Evolutionary conservation across 2,329 filamentous ascomycete genomes (phyloP), one percentile per base, ranked within the genome.

Genomic region (Chalaropsis thielavioides): DNA sequence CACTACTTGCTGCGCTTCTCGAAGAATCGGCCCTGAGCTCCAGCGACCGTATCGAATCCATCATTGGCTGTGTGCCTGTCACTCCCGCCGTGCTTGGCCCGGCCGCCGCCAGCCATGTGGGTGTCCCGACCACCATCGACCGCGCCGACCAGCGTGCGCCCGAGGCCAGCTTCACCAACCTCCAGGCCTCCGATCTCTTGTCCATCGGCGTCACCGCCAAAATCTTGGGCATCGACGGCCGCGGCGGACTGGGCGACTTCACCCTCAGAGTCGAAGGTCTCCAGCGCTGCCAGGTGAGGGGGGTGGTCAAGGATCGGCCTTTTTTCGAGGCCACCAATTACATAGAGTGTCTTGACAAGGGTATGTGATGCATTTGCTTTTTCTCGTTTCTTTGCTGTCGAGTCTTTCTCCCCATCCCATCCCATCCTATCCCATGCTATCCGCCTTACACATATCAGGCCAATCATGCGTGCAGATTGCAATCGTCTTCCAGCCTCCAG

Each of bases 1-100:
- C 92, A 62, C 83, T 97, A 56, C 84, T 99, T 66, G 89, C 91
- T 22, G 86, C 87, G 70, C 83, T 96, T 67, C 92, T 95, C 75
- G 88, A 88, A 71, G 85, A 86, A 70, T 86, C 86, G 35, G 80
- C 88, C 41, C 82, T 83, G 49, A 86, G 86, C 69, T 82, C 84
- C 35, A 82, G 81, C 68, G 80, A 84, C 69, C 79, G 82, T 68
- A 79, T 86, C 71, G 82, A 85, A 69, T 79, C 80, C 69, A 84
- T 96, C 70, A 86, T 97, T 69, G 90, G 88, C 63, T 97, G 92
- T 74, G 85, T 97, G 64, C 94, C 94, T 22, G 79, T 96, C 67
- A 86, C 81, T 68, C 94, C 90, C 61, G 86, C 87, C 3, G 81
- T 86, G 27, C 80, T 96, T 31, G 86, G 85, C 66, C 80, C 81